Conservation (phyloP, 192 early-diverging fungal species). For the Podochytrium sp. region DNA sequence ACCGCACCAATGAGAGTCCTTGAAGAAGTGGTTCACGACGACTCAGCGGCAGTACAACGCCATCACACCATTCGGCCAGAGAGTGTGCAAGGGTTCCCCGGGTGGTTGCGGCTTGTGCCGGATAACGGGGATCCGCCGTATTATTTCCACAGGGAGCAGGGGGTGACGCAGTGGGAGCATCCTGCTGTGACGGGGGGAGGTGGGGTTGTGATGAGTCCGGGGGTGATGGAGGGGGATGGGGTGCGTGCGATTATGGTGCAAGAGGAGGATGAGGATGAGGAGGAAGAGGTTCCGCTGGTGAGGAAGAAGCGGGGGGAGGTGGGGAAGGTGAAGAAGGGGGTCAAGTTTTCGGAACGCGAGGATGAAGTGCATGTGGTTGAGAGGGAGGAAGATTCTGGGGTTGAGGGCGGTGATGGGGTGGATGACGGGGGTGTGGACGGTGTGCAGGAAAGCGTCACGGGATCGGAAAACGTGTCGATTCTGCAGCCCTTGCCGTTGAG, state of each 20-base stretch:
- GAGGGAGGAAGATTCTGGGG: not conserved
- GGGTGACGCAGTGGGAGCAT: slow-evolving; percentile 14
- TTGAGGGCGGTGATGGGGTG: not conserved
- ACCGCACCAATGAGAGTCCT: not conserved
- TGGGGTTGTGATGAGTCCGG: not conserved
- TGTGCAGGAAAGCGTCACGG: too few relatives aligned
- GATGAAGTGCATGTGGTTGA: not conserved
- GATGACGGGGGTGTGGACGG: too few relatives aligned
- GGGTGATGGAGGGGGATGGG: not conserved
- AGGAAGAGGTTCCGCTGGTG: slow-evolving; percentile 19
- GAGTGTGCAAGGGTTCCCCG: not conserved
- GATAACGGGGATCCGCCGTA: slow-evolving; percentile 7
- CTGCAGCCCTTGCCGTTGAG: not conserved
- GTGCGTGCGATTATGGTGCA: not conserved
- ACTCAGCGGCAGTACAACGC: not conserved
- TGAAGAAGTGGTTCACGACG: not conserved
- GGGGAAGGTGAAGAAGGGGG: not conserved
- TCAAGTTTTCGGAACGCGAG: not conserved
- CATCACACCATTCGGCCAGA: not conserved
- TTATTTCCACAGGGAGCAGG: not conserved
- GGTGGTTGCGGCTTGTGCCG: slow-evolving; percentile 7
- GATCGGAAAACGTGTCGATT: too few relatives aligned
- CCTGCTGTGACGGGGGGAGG: not conserved
- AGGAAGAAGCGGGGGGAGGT: not conserved
- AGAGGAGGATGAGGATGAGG: slow-evolving; percentile 20